A percentile compares a stretch with the other conserved stretches of the same genome.
phyloP scores from a whole-genome alignment of 768 basidiomycete species.

The Clitopilus hobsonii region DNA sequence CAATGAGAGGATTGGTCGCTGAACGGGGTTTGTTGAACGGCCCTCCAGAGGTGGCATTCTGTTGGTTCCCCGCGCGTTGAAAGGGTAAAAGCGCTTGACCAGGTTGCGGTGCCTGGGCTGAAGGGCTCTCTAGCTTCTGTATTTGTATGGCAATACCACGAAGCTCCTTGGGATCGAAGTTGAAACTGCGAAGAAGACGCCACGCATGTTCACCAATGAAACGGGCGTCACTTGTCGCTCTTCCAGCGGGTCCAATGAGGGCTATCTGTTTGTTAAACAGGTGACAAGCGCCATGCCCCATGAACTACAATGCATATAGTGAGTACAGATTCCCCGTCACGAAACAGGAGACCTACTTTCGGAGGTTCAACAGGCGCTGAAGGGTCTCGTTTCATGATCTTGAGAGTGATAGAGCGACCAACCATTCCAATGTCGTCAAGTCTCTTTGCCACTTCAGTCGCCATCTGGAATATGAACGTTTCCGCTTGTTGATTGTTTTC shows the following conservation, averaged over 20 bases:
- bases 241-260: slow-evolving; percentile 54
- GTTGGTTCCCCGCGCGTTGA: slow-evolving; percentile 11
- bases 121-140: slow-evolving; percentile 71
- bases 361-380: slow-evolving; percentile 85
- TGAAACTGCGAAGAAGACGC: slow-evolving; percentile 65
- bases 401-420: slow-evolving; percentile 77
- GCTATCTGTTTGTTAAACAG: slow-evolving; percentile 71
- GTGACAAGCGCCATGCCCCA: slow-evolving; percentile 88
- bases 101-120: slow-evolving; percentile 24
- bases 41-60: slow-evolving; percentile 12
- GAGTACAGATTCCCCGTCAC: not conserved
- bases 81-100: slow-evolving; percentile 68
- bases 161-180: slow-evolving; percentile 82
- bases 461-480: slow-evolving; percentile 71
- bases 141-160: slow-evolving; percentile 91
- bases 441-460: slow-evolving; percentile 69
- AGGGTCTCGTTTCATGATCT: slow-evolving; percentile 84
- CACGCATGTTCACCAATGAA: slow-evolving; percentile 76
- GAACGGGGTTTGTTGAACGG: slow-evolving; percentile 3
- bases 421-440: slow-evolving; percentile 64
- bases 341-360: slow-evolving; percentile 51
- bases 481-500: slow-evolving; percentile 78
- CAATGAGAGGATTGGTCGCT: slow-evolving; percentile 7
- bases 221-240: slow-evolving; percentile 67
- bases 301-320: slow-evolving; percentile 49